phyloP scores from a whole-genome alignment of 306 rosid species.

The Spatholobus suberectus region DNA sequence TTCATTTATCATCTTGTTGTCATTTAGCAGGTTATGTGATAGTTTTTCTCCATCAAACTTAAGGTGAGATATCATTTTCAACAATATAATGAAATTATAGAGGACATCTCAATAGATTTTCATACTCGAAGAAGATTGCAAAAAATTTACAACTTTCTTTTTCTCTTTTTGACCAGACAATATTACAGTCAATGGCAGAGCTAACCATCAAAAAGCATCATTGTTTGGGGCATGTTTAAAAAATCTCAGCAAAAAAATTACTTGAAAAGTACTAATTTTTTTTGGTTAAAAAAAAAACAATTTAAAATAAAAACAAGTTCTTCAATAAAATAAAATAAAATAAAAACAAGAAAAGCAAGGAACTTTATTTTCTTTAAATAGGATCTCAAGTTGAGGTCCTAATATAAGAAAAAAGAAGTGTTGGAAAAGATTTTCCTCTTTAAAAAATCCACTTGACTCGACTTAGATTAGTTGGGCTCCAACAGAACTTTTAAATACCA shows the following conservation, averaged over 20 bases:
- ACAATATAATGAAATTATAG: neutral
- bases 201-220: neutral
- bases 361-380: neutral
- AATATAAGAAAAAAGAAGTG: neutral
- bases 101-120: constrained; percentile 8
- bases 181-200: neutral
- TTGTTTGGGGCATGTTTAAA: neutral
- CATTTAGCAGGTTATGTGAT: neutral
- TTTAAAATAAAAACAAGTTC: too few relatives aligned
- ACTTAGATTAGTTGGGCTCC: neutral
- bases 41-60: constrained; percentile 18
- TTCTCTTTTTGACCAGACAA: neutral
- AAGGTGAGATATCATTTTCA: constrained; percentile 23
- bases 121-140: neutral
- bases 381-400: neutral
- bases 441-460: neutral
- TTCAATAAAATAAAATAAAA: neutral
- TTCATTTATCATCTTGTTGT: neutral
- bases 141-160: neutral
- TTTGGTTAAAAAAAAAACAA: too few relatives aligned
- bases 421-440: neutral
- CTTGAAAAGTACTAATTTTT: neutral
- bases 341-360: neutral
- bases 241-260: neutral
- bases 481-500: neutral